Percentiles rank a stretch among this genome's conserved stretches.
Evolutionary conservation across 1,139 yeast genomes (phyloP).

Genomic region (Suzukiozyma palmioleophila): DNA sequence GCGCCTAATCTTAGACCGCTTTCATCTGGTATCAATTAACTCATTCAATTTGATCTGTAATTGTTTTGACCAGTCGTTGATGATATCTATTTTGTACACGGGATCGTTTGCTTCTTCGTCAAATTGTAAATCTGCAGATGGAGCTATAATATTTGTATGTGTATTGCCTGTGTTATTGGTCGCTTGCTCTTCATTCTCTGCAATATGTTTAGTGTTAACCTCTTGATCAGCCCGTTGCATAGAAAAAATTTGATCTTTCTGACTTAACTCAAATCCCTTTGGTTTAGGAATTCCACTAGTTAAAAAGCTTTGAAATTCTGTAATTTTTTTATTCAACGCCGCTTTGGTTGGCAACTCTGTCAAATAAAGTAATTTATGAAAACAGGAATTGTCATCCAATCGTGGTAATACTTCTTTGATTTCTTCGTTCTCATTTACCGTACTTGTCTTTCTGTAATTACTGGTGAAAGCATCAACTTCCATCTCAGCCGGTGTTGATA

Average conservation of each 20-base stretch:
- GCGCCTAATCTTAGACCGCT: neutral
- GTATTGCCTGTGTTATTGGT: neutral
- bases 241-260: conserved; percentile 35
- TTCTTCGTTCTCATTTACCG: conserved; percentile 11
- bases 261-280: conserved; percentile 26
- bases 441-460: neutral
- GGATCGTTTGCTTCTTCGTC: neutral
- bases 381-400: neutral
- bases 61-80: conserved; percentile 1
- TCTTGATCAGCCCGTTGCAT: conserved; percentile 28
- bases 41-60: neutral
- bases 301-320: conserved; percentile 25
- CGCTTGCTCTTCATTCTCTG: neutral
- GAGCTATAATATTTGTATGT: neutral
- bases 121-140: neutral
- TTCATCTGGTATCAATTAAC: neutral
- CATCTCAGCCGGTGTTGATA: conserved; percentile 9
- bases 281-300: conserved; percentile 28
- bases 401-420: conserved; percentile 3
- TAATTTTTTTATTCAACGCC: conserved; percentile 15
- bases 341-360: conserved; percentile 17
- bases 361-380: conserved; percentile 14
- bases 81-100: neutral
- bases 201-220: neutral
- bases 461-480: conserved; percentile 12